These are phyloP conservation scores for Kazachstania bromeliacearum DNA, from an alignment of 805 yeast genomes.

Conservation along the genomic window DNA sequence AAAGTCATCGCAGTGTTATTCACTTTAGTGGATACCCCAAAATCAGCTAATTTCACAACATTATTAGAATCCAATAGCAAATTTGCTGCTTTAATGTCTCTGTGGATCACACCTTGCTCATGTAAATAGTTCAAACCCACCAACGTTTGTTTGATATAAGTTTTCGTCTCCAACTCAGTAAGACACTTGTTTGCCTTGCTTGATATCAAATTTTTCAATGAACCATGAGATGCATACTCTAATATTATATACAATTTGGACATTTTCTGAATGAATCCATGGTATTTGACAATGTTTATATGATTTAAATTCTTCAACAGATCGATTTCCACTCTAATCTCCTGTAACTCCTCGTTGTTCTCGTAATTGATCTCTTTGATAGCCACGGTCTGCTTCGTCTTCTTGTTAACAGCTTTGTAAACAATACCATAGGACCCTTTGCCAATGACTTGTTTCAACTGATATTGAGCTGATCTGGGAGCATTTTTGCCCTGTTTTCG, in stretches of 20 bases:
- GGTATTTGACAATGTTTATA: constrained; percentile 82
- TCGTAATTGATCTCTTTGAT: constrained; percentile 66
- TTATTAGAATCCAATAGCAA: constrained; percentile 61
- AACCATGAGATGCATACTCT: constrained; percentile 62
- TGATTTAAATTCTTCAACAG: constrained; percentile 72
- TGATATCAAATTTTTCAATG: constrained; percentile 39
- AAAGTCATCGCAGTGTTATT: constrained; percentile 53
- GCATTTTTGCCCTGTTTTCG: neutral
- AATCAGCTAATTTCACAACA: constrained; percentile 83
- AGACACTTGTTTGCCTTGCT: constrained; percentile 31
- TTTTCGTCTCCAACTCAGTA: constrained; percentile 52
- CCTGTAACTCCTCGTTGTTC: constrained; percentile 64
- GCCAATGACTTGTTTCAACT: constrained; percentile 62
- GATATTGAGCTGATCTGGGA: constrained; percentile 26
- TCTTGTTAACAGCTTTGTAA: constrained; percentile 59
- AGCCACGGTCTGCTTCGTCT: constrained; percentile 63
- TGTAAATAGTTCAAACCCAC: constrained; percentile 64
- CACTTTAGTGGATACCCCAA: constrained; percentile 85
- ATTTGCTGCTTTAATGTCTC: constrained; percentile 93
- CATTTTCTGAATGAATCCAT: constrained; percentile 76
- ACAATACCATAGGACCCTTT: constrained; percentile 90
- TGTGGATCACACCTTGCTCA: constrained; percentile 72
- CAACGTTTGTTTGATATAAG: constrained; percentile 60
- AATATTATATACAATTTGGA: constrained; percentile 63
- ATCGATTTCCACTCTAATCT: constrained; percentile 53